Evolutionary conservation across 768 basidiomycete genomes (phyloP), one percentile per base, ranked within the genome.

Genomic region (Mycena leptocephala): DNA sequence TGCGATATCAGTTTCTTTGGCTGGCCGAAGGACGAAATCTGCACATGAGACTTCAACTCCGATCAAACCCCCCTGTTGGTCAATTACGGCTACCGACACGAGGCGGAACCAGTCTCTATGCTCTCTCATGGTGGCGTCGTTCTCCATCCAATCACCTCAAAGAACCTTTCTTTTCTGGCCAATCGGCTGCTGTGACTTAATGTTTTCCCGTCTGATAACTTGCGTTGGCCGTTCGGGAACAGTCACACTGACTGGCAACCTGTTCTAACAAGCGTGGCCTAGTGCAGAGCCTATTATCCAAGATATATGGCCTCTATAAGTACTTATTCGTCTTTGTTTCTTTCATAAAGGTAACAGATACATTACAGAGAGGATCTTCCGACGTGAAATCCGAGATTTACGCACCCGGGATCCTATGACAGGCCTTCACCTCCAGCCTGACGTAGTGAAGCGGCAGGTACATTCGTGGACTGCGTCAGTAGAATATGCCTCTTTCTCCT

Each of bases 301-400:
- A 37, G 22, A 24, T 26, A 26, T 63, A 39, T 18, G 35, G 37
- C 24, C 22, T 11, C 30, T n/a, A 28, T 14, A 41, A 39, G 39
- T 39, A 16, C 26, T 32, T 35, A 35, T 61, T n/a, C 20, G 11
- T 39, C 43, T 10, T 18, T 10, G 30, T n/a, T 7, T n/a, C 35
- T 61, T 32, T 20, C 11, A 24, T 10, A 22, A 14, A 20, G 8
- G 6, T 41, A n/a, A 26, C 59, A 46, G 26, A 63, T 22, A 10
- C 51, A n/a, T 62, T 20, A 20, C 33, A 62, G 24, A 53, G n/a
- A 71, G 46, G 37, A 72, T 72, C 61, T 64, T 72, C 70, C 70
- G 70, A 71, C 11, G 7, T 33, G 61, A 28, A 46, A 28, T 63
- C 70, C 70, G 70, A 72, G 61, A 70, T 70, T 70, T 33, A 61